These are phyloP conservation scores for Hortaea werneckii DNA, from an alignment of 2,329 filamentous ascomycete genomes.

Conservation along the genomic window DNA sequence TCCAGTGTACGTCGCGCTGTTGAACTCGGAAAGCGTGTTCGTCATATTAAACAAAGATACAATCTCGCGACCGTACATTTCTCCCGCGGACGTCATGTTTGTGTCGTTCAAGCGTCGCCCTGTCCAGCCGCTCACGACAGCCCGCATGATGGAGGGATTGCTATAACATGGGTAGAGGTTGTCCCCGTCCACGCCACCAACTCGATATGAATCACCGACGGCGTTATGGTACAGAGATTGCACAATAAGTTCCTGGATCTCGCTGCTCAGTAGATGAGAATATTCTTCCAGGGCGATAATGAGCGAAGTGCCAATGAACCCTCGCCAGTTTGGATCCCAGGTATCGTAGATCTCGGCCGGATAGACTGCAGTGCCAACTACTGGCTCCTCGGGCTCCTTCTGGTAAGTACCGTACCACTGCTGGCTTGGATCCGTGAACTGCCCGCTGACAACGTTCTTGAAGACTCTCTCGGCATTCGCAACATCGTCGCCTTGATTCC, in stretches of 20 bases:
- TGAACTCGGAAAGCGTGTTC: conserved; percentile 53
- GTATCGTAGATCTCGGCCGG: conserved; percentile 42
- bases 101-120: conserved; percentile 43
- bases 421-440: conserved; percentile 37
- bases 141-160: conserved; percentile 54
- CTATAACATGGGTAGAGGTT: conserved; percentile 54
- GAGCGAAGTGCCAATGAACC: conserved; percentile 51
- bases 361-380: conserved; percentile 44
- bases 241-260: conserved; percentile 37
- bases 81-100: conserved; percentile 51
- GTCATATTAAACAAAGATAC: conserved; percentile 47
- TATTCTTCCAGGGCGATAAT: conserved; percentile 52
- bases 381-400: conserved; percentile 47
- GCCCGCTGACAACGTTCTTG: conserved; percentile 42
- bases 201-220: conserved; percentile 51
- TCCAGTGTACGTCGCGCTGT: conserved; percentile 53
- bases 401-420: conserved; percentile 52
- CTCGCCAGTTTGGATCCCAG: conserved; percentile 57
- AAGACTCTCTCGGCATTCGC: conserved; percentile 45
- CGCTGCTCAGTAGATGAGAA: conserved; percentile 33
- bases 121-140: conserved; percentile 50
- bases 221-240: conserved; percentile 46
- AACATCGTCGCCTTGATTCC: conserved; percentile 42
- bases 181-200: conserved; percentile 49
- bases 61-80: conserved; percentile 46